Evolutionary conservation across 139 green algal species (phyloP).

Genomic region (Raphidocelis subcapitata): DNA sequence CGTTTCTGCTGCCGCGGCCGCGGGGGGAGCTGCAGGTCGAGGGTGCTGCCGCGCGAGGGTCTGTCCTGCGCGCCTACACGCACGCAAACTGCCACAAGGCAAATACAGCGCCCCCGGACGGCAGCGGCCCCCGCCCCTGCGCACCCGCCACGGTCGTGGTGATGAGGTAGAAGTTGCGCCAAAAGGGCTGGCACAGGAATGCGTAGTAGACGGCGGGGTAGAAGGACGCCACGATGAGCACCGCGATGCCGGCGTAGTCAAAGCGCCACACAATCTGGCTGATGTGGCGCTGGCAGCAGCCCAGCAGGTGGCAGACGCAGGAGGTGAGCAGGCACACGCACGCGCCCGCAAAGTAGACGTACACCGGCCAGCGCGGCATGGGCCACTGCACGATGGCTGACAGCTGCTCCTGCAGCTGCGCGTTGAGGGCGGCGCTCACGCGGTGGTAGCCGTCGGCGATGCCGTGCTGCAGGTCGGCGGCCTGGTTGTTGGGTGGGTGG

Average conservation of each 20-base stretch:
- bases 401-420: slow-evolving; percentile 11
- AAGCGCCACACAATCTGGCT: slow-evolving; percentile 77
- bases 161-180: slow-evolving; percentile 77
- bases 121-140: neutral
- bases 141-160: slow-evolving; percentile 67
- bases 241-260: slow-evolving; percentile 93
- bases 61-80: too few species aligned
- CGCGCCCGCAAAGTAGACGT: slow-evolving; percentile 72
- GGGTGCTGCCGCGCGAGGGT: too few species aligned
- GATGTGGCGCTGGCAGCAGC: slow-evolving; percentile 77
- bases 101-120: too few species aligned
- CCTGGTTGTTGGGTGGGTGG: neutral
- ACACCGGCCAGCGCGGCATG: slow-evolving; percentile 46
- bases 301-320: slow-evolving; percentile 86
- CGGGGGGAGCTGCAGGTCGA: too few species aligned
- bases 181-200: slow-evolving; percentile 85
- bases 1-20: too few species aligned
- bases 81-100: too few species aligned
- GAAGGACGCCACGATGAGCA: slow-evolving; percentile 96
- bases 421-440: neutral
- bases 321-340: slow-evolving; percentile 88
- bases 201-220: slow-evolving; percentile 92
- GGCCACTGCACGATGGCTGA: slow-evolving; percentile 28
- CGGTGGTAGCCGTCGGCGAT: slow-evolving; percentile 18
- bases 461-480: slow-evolving; percentile 18